phyloP scores from a whole-genome alignment of 345 rosid genomes.

The Rhodomyrtus tomentosa region DNA sequence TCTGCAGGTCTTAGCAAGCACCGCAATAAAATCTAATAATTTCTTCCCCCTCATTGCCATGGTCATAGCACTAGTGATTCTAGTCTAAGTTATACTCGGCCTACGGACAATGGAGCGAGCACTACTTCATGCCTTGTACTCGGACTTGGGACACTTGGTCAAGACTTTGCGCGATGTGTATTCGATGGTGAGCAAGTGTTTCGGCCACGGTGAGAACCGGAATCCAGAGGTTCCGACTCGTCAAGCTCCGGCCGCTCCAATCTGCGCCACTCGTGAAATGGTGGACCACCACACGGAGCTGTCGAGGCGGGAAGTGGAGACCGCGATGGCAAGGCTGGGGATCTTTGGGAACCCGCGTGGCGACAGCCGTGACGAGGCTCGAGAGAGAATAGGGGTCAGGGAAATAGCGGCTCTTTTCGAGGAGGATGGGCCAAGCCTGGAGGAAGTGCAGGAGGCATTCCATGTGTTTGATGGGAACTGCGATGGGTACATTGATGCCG shows the following conservation, averaged over 20 bases:
- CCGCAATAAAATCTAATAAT: neutral
- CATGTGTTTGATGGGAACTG: constrained; percentile 41
- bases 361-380: neutral
- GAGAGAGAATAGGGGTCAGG: constrained; percentile 5
- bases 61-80: constrained; percentile 4
- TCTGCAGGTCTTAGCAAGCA: neutral
- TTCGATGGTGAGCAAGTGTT: neutral
- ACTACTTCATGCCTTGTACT: constrained; percentile 14
- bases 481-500: constrained; percentile 59
- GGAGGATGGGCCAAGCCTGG: constrained; percentile 29
- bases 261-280: neutral
- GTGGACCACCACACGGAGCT: constrained; percentile 1
- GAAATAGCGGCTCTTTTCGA: constrained; percentile 23
- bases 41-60: neutral
- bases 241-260: neutral
- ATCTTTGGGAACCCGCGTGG: neutral
- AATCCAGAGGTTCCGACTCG: neutral
- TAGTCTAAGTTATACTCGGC: constrained; percentile 10
- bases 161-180: neutral
- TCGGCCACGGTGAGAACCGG: neutral
- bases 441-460: constrained; percentile 39
- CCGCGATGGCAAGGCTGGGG: constrained; percentile 18
- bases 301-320: constrained; percentile 17
- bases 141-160: constrained; percentile 6
- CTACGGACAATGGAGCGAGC: too few relatives aligned